phyloP scores from a whole-genome alignment of 75 land plant genomes.

The Selaginella moellendorffii region DNA sequence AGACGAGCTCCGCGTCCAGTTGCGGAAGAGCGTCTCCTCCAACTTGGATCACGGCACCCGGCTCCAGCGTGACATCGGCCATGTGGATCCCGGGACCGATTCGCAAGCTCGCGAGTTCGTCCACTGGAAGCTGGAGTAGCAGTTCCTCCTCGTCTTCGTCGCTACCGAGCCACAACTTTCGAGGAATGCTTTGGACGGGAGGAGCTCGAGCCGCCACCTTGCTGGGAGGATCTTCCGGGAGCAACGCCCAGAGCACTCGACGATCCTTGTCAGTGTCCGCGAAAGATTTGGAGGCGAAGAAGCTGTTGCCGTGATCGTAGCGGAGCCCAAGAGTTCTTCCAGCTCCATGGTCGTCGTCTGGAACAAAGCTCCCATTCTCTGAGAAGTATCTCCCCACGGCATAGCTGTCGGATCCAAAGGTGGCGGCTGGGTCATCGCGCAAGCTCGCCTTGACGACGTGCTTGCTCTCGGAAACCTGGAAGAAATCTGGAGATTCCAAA shows the following conservation, averaged over 20 bases:
- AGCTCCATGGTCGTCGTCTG: neutral
- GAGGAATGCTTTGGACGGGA: constrained; percentile 37
- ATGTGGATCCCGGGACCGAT: neutral
- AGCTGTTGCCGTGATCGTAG: constrained; percentile 62
- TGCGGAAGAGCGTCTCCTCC: constrained; percentile 13
- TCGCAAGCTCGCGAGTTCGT: neutral
- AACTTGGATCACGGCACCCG: constrained; percentile 6
- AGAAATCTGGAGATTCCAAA: constrained; percentile 1
- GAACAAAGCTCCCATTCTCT: neutral
- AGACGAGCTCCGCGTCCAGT: neutral
- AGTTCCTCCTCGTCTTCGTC: neutral
- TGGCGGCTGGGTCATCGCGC: neutral
- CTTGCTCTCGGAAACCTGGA: neutral
- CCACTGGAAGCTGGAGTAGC: constrained; percentile 1
- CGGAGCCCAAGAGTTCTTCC: constrained; percentile 23
- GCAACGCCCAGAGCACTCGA: constrained; percentile 60
- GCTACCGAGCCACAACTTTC: neutral
- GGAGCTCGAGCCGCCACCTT: constrained; percentile 87
- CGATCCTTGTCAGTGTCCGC: constrained; percentile 34
- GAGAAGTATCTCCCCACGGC: neutral
- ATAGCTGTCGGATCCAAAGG: neutral
- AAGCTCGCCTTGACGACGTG: neutral
- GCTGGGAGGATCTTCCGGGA: constrained; percentile 17
- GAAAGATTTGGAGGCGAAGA: constrained; percentile 77
- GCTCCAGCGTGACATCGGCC: neutral